Conservation (phyloP, 805 yeast species). For the Hanseniaspora singularis region DNA sequence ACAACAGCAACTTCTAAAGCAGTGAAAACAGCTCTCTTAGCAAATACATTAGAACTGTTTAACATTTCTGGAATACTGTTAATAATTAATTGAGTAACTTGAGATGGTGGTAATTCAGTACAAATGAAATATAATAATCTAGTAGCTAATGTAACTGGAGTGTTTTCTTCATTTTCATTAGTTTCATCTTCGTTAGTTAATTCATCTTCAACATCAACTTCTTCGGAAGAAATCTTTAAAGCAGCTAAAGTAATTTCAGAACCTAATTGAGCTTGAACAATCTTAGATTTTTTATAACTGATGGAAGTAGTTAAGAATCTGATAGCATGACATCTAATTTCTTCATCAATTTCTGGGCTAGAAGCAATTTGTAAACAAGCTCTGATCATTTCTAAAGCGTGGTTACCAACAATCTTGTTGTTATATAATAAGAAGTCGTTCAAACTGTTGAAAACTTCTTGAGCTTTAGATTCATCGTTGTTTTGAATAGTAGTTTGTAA, state of each 20-base stretch:
- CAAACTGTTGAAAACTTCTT: slow-evolving; percentile 70
- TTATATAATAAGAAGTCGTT: slow-evolving; percentile 69
- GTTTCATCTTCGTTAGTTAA: slow-evolving; percentile 73
- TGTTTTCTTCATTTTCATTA: slow-evolving; percentile 84
- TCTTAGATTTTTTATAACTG: slow-evolving; percentile 67
- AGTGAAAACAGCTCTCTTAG: slow-evolving; percentile 77
- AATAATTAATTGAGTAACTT: slow-evolving; percentile 70
- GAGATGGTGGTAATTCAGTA: slow-evolving; percentile 80
- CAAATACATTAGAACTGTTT: slow-evolving; percentile 53
- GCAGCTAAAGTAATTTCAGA: slow-evolving; percentile 66
- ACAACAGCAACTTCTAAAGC: slow-evolving; percentile 71
- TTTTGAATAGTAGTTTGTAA: slow-evolving; percentile 59
- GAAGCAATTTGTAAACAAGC: slow-evolving; percentile 66
- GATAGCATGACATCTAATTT: slow-evolving; percentile 68
- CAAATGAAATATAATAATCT: slow-evolving; percentile 70
- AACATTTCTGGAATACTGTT: slow-evolving; percentile 49
- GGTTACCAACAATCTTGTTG: slow-evolving; percentile 64
- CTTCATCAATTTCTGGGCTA: slow-evolving; percentile 59
- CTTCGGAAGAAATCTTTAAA: slow-evolving; percentile 68
- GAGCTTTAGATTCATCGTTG: slow-evolving; percentile 61
- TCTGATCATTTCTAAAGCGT: slow-evolving; percentile 54
- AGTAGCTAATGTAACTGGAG: slow-evolving; percentile 65
- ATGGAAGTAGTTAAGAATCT: slow-evolving; percentile 73
- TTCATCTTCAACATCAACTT: slow-evolving; percentile 63
- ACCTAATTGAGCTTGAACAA: slow-evolving; percentile 71